Percentiles rank a stretch among this genome's conserved stretches.
Conservation (phyloP, 352 stramenopile species). For the Thraustotheca clavata region DNA sequence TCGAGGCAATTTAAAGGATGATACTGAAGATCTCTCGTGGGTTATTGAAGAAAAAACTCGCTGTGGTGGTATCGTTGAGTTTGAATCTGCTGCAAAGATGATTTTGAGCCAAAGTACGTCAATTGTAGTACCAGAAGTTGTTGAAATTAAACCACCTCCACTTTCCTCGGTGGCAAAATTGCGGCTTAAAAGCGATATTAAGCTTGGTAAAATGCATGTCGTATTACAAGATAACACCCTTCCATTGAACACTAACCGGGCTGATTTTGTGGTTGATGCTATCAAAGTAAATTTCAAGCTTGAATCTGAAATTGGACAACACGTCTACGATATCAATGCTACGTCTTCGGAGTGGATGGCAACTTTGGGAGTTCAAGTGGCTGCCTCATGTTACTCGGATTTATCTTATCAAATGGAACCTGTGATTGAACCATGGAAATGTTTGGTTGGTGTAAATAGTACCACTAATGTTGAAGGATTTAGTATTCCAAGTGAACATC, state of each 20-base stretch:
- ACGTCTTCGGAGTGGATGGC: slow-evolving; percentile 43
- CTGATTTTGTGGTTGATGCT: slow-evolving; percentile 53
- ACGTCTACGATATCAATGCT: slow-evolving; percentile 19
- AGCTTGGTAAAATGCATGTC: slow-evolving; percentile 53
- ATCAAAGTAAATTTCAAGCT: slow-evolving; percentile 53
- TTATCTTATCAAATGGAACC: slow-evolving; percentile 61
- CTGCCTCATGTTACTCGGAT: slow-evolving; percentile 63
- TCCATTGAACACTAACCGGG: slow-evolving; percentile 41
- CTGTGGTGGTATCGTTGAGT: slow-evolving; percentile 64
- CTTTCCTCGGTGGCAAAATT: slow-evolving; percentile 29
- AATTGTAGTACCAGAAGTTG: neutral
- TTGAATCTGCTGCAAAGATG: slow-evolving; percentile 40
- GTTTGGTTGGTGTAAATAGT: slow-evolving; percentile 44
- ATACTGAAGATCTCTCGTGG: slow-evolving; percentile 36
- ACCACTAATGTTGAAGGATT: slow-evolving; percentile 50
- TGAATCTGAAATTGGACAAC: slow-evolving; percentile 22
- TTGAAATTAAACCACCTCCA: neutral
- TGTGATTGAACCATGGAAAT: slow-evolving; percentile 63
- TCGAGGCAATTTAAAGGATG: slow-evolving; percentile 22
- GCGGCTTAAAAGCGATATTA: slow-evolving; percentile 28
- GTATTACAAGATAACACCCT: slow-evolving; percentile 51
- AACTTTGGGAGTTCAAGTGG: slow-evolving; percentile 53
- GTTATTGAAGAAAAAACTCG: slow-evolving; percentile 46
- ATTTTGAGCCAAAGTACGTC: slow-evolving; percentile 14
- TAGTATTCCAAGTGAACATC: slow-evolving; percentile 67